phyloP scores from a whole-genome alignment of 352 stramenopile genomes.

The Phytophthora cajani region DNA sequence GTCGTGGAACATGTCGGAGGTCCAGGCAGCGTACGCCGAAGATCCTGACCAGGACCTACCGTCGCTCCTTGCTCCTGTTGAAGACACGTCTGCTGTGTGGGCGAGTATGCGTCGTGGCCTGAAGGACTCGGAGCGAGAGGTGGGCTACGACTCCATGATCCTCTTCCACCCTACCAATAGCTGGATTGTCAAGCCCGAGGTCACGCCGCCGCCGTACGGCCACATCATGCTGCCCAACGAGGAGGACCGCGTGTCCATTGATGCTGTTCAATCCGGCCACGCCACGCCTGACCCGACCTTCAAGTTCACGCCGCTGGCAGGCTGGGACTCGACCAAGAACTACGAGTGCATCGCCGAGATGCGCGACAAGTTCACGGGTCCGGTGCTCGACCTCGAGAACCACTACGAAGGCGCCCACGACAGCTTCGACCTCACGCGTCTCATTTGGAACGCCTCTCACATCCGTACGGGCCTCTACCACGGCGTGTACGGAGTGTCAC shows the following conservation, averaged over 20 bases:
- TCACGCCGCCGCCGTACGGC: conserved; percentile 12
- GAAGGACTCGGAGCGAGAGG: conserved; percentile 7
- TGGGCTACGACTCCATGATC: conserved; percentile 22
- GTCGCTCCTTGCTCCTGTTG: conserved; percentile 10
- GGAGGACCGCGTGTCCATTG: conserved; percentile 18
- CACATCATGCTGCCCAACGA: conserved; percentile 23
- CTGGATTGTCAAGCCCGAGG: conserved; percentile 19
- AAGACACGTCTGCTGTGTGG: conserved; percentile 27
- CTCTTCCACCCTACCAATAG: conserved; percentile 21
- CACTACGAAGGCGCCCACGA: conserved; percentile 29
- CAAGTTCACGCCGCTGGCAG: neutral
- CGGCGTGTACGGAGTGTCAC: too few species aligned
- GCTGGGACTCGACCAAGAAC: conserved; percentile 39
- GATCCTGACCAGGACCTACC: conserved; percentile 13
- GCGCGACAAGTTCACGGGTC: conserved; percentile 27
- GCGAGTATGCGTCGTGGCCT: conserved; percentile 18
- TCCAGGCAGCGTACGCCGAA: conserved; percentile 5
- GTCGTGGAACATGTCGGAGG: conserved; percentile 18
- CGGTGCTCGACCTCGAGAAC: conserved; percentile 29
- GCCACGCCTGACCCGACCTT: neutral
- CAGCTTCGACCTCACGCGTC: conserved; percentile 7
- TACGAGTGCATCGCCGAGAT: conserved; percentile 32
- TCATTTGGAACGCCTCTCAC: conserved; percentile 28
- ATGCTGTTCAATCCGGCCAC: conserved; percentile 23
- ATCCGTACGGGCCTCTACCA: conserved; percentile 30